Percentiles rank a stretch among this genome's conserved stretches.
These are phyloP conservation scores for Panaeolus papilionaceus DNA, from an alignment of 768 basidiomycete genomes.

Conservation along the genomic window DNA sequence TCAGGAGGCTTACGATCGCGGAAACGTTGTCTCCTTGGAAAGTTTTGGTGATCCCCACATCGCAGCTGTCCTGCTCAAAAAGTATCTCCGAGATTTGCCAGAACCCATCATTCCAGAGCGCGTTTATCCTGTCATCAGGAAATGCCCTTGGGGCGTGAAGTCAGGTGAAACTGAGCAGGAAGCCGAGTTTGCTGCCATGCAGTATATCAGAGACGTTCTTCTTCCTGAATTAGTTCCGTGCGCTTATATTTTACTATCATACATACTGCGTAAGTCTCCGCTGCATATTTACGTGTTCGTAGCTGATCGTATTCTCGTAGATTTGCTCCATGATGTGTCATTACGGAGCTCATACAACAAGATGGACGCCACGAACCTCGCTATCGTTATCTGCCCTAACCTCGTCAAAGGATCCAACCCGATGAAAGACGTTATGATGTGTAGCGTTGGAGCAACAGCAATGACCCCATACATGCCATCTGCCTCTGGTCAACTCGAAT, in stretches of 20 bases:
- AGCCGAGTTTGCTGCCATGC: constrained; percentile 60
- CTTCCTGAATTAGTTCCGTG: constrained; percentile 75
- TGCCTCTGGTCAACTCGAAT: constrained; percentile 23
- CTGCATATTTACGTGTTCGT: constrained; percentile 2
- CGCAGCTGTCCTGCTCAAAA: constrained; percentile 86
- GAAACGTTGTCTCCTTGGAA: constrained; percentile 74
- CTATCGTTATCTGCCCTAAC: constrained; percentile 82
- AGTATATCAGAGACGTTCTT: constrained; percentile 72
- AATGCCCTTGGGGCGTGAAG: constrained; percentile 65
- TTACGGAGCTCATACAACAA: constrained; percentile 67
- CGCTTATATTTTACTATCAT: constrained; percentile 74
- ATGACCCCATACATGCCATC: constrained; percentile 33
- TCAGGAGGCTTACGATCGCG: constrained; percentile 86
- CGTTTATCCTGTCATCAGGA: constrained; percentile 66
- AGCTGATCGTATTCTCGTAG: constrained; percentile 41
- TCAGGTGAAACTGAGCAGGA: constrained; percentile 40
- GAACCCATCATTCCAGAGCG: constrained; percentile 78
- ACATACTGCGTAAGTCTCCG: constrained; percentile 61
- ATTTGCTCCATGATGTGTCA: constrained; percentile 82
- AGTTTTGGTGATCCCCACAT: constrained; percentile 80
- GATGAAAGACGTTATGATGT: constrained; percentile 77
- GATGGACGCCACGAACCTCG: constrained; percentile 87
- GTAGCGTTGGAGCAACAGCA: constrained; percentile 58
- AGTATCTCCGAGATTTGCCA: constrained; percentile 82
- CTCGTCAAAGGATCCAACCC: constrained; percentile 75